These are phyloP conservation scores for Parasarocladium wereldwijsianum DNA, from an alignment of 2,329 filamentous ascomycete genomes.

Conservation along the genomic window DNA sequence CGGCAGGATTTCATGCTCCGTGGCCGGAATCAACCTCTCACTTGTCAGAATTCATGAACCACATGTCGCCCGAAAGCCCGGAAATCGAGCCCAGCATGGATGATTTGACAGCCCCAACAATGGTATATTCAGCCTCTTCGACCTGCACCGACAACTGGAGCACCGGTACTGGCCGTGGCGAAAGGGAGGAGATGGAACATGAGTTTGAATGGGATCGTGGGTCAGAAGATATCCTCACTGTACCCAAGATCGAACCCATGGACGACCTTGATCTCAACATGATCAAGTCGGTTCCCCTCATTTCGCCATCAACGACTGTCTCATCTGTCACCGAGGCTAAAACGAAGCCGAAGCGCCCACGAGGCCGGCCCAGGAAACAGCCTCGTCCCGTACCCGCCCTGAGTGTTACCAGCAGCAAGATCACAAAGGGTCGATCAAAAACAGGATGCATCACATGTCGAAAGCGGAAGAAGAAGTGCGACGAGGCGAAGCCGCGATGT, in stretches of 20 bases:
- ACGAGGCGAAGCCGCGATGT: constrained; percentile 55
- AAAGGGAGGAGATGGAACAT: constrained; percentile 22
- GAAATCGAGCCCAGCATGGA: constrained; percentile 27
- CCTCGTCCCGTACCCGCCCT: constrained; percentile 43
- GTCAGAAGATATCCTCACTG: constrained; percentile 27
- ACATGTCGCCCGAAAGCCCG: constrained; percentile 38
- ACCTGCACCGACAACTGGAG: constrained; percentile 31
- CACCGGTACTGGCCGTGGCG: constrained; percentile 18
- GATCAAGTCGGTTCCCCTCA: constrained; percentile 21
- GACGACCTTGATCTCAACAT: constrained; percentile 39
- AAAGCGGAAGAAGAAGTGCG: constrained; percentile 59
- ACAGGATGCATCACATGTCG: constrained; percentile 55
- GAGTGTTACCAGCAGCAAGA: constrained; percentile 42
- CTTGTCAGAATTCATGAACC: constrained; percentile 24
- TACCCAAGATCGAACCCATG: constrained; percentile 41
- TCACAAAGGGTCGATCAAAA: constrained; percentile 63
- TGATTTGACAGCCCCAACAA: constrained; percentile 24
- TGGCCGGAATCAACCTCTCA: constrained; percentile 6
- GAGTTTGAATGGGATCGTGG: constrained; percentile 32
- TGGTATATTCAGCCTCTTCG: constrained; percentile 30
- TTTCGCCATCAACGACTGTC: constrained; percentile 8
- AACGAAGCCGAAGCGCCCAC: constrained; percentile 44
- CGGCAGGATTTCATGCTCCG: too few relatives aligned
- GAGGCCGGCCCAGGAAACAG: constrained; percentile 73
- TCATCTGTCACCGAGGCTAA: constrained; percentile 12